A percentile compares a stretch with the other conserved stretches of the same genome.
These are phyloP conservation scores for Cronartium ribicola DNA, from an alignment of 1,284 basidiomycete species.

Conservation along the genomic window DNA sequence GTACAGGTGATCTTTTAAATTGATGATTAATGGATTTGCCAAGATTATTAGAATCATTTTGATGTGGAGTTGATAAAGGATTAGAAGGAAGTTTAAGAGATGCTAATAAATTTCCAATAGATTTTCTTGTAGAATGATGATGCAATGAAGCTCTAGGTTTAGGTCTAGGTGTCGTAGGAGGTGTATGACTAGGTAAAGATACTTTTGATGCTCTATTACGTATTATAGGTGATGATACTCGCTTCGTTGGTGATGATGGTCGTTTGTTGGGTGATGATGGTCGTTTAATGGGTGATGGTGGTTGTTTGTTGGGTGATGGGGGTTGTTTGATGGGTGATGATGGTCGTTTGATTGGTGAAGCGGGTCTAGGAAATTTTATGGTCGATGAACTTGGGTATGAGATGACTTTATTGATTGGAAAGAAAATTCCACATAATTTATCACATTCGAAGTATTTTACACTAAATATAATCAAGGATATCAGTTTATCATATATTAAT, in stretches of 20 bases:
- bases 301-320: background rate
- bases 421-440: conserved; percentile 21
- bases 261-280: background rate
- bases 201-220: background rate
- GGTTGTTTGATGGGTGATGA: background rate
- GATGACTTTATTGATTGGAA: conserved; percentile 11
- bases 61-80: no score
- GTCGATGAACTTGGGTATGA: background rate
- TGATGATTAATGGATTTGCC: no score
- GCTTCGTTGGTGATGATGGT: background rate
- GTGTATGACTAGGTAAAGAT: background rate
- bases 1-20: no score
- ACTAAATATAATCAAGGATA: background rate
- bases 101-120: background rate
- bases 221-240: background rate
- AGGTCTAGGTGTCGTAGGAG: background rate
- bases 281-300: background rate
- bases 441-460: conserved; percentile 8
- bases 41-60: no score
- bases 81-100: no score
- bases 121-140: conserved; percentile 2
- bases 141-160: background rate
- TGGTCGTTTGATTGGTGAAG: background rate
- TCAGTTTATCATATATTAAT: background rate
- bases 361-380: background rate